Evolutionary conservation across 495 filamentous ascomycete genomes (phyloP), one percentile per base, ranked within the genome.

Genomic region (Aspergillus baeticus): DNA sequence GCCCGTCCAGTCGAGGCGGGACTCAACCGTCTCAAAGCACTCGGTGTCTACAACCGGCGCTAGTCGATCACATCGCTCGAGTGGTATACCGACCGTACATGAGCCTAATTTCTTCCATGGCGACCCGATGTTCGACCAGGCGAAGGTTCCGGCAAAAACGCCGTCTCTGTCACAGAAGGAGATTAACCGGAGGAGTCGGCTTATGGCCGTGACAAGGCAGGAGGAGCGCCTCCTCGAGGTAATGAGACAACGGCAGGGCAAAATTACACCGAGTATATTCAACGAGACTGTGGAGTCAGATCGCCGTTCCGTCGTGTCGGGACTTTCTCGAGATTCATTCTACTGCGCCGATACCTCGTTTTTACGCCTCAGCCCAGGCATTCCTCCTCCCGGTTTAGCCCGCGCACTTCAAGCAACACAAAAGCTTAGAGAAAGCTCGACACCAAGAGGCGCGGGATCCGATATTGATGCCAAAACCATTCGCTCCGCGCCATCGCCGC

Each of bases 131-230:
- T 57, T 58, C 22, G 56, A 50, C 23, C 57, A 56, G 36, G 22
- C 14, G 15, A 53, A 39, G 26, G 6, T 8, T 8, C 29, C 21
- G 5, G 20, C 13, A 22, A 44, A 34, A 36, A 47, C 15, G 26
- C 31, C 52, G 1, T 29, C n/a, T 10, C 34, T 46, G 15, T 41
- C 58, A 33, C 52, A 69, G 43, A 71, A 64, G 35, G 68, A 75
- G 37, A 61, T 66, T 18, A 71, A 77, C 45, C 63, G 74, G 20
- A 77, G 79, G 58, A 87, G 83, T 47, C 85, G 86, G 35, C 76
- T 94, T 36, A 94, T 96, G 82, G 87, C 88, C 0, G 90, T 96
- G 45, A 96, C 90, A 0, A 79, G 84, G 48, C 90, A 96, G 69
- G 92, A 96, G 66, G 87, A 91, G 64, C 83, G 88, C 65, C 75